Evolutionary conservation across 2,329 filamentous ascomycete genomes (phyloP).

Genomic region (Exserohilum turcica): DNA sequence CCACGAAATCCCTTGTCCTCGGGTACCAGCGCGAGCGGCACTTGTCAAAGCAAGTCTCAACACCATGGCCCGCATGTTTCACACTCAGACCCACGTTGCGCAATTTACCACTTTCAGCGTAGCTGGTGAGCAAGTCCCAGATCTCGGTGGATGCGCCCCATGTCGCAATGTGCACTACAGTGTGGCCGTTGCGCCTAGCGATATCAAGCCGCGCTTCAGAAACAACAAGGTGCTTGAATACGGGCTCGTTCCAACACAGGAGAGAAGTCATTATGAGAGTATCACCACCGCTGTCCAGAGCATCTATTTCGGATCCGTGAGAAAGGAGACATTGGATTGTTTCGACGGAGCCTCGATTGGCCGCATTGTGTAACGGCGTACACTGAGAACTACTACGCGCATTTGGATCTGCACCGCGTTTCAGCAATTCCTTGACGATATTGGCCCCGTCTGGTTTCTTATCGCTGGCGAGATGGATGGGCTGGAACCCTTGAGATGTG

Average conservation of each 20-base stretch:
- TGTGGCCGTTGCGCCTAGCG: background rate
- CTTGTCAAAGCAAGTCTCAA: background rate
- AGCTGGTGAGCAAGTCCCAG: background rate
- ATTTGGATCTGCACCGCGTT: slow-evolving; percentile 2
- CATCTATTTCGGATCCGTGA: slow-evolving; percentile 1
- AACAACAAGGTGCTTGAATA: background rate
- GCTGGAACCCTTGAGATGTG: slow-evolving; percentile 3
- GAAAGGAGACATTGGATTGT: background rate
- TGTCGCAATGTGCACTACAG: slow-evolving; percentile 3
- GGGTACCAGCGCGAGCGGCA: slow-evolving; percentile 1
- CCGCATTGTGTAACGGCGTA: slow-evolving; percentile 10
- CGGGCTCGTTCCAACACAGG: slow-evolving; percentile 5
- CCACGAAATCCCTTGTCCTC: background rate
- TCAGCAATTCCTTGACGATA: slow-evolving; percentile 2
- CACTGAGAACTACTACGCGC: background rate
- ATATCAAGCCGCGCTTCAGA: slow-evolving; percentile 2
- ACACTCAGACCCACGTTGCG: background rate
- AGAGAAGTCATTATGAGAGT: slow-evolving; percentile 9
- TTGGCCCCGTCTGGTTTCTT: slow-evolving; percentile 1
- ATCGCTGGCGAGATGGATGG: slow-evolving; percentile 8
- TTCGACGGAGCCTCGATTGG: slow-evolving; percentile 4
- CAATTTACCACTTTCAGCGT: background rate
- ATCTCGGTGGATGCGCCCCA: background rate
- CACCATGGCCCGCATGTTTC: background rate
- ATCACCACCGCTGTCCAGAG: background rate